Evolutionary conservation across 331 rosid species (phyloP), one percentile per base, ranked within the genome.

Genomic region (Quercus phellos): DNA sequence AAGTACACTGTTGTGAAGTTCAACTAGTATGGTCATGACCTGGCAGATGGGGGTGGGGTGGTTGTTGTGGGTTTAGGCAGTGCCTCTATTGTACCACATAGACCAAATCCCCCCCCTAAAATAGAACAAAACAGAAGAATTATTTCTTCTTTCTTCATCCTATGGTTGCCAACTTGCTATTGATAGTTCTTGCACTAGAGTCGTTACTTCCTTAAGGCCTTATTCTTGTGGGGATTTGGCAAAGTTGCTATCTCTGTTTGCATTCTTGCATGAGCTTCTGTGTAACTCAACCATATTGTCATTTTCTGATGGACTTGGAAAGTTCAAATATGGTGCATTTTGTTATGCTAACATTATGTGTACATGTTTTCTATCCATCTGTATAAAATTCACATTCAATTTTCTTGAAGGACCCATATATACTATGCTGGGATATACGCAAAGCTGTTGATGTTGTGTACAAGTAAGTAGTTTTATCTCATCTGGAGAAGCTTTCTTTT

Each of bases 401-500:
- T 85, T 83, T 27, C 80, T 77, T 85, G 88, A 74, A 94, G 99
- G 99, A 94, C 80, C 98, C 98, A 18, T 93, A 92, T 59, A 90
- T 94, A 83, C 83, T 94, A 64, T 92, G 99, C 89, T 94, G 98
- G 99, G 99, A 94, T 86, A 84, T 91, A 58, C 97, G 99, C 83
- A 94, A 94, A 80, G 76, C 92, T n/a, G 93, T 89, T 42, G 97
- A 94, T 72, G 88, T 92, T 82, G 98, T 94, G 70, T 94, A 87
- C 93, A 94, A 94, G 99, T 87, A 87, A 70, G 89, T 82, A 78
- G 26, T 72, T 80, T 77, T 70, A 70, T 58, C 80, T 85, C 12
- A 17, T 21, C 43, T 26, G 42, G 72, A 55, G 38, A 21, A 22
- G 24, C 43, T 73, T 46, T 38, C 46, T 11, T 38, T 38, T 2